A percentile compares a stretch with the other conserved stretches of the same genome.
These are phyloP conservation scores for Suillus paluster DNA, from an alignment of 768 basidiomycete genomes.

Conservation along the genomic window DNA sequence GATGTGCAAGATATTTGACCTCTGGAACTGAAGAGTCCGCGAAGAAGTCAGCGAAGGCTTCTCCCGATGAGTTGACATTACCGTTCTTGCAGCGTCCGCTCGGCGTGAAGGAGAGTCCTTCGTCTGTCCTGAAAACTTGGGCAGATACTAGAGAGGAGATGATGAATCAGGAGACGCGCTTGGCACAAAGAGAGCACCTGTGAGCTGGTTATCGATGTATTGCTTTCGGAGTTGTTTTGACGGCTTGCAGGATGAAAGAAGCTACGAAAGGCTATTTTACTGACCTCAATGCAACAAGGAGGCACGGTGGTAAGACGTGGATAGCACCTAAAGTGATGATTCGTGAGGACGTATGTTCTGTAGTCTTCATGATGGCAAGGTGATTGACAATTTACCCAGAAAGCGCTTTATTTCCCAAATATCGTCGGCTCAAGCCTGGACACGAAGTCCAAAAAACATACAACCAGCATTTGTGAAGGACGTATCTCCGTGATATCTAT, in stretches of 20 bases:
- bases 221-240: conserved; percentile 3
- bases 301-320: conserved; percentile 94
- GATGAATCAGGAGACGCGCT: conserved; percentile 69
- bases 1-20: background rate
- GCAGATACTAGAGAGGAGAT: conserved; percentile 68
- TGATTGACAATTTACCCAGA: conserved; percentile 50
- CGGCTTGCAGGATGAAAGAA: conserved; percentile 49
- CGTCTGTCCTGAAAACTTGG: conserved; percentile 59
- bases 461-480: conserved; percentile 75
- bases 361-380: background rate
- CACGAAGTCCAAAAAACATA: conserved; percentile 61
- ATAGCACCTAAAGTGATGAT: conserved; percentile 89
- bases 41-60: background rate
- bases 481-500: conserved; percentile 82
- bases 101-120: conserved; percentile 75
- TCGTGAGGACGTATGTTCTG: conserved; percentile 79
- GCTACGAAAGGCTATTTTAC: conserved; percentile 85
- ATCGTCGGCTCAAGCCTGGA: conserved; percentile 73
- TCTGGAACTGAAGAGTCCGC: conserved; percentile 1
- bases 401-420: conserved; percentile 91
- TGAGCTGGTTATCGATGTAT: conserved; percentile 30
- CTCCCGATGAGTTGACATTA: conserved; percentile 24
- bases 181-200: conserved; percentile 71
- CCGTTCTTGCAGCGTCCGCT: conserved; percentile 64
- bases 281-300: conserved; percentile 79